Evolutionary conservation across 495 filamentous ascomycete species (phyloP).

Genomic region (Podospora pseudoanserina): DNA sequence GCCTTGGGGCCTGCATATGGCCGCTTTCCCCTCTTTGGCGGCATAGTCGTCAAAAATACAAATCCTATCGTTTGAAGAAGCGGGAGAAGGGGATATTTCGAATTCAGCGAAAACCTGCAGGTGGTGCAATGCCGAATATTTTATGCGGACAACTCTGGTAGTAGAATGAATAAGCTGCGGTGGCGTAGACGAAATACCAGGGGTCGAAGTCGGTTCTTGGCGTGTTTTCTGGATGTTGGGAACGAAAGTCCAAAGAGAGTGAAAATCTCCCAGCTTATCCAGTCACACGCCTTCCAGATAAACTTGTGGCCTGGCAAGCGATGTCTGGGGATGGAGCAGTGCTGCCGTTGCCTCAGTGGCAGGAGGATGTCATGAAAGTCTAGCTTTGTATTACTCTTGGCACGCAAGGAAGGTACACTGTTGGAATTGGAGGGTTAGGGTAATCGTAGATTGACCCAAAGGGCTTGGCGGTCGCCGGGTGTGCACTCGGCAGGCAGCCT

Average conservation of each 20-base stretch:
- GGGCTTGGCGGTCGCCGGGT: background rate
- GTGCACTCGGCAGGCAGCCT: slow-evolving; percentile 5
- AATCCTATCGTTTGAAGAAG: background rate
- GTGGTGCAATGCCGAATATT: background rate
- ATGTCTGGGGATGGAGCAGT: background rate
- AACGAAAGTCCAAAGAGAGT: background rate
- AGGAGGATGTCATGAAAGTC: background rate
- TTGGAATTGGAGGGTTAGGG: background rate
- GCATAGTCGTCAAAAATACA: slow-evolving; percentile 14
- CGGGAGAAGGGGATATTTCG: background rate
- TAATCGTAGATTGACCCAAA: background rate
- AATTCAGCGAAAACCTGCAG: background rate
- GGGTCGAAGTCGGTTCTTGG: background rate
- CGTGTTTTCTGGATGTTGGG: background rate
- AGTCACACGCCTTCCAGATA: background rate
- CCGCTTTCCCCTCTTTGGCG: slow-evolving; percentile 23
- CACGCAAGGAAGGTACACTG: no score
- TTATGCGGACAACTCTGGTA: background rate
- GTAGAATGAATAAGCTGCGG: background rate
- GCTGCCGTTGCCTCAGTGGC: background rate
- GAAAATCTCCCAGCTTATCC: background rate
- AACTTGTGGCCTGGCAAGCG: background rate
- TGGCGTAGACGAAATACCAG: background rate
- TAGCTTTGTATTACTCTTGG: background rate
- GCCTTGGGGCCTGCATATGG: slow-evolving; percentile 12